phyloP scores from a whole-genome alignment of 129 eudicot genomes.

The Helianthus annuus region HanXRQr2.0-SUNRISE NC_035438.2:52618237-52618736 shows the following conservation, averaged over 20 bases:
- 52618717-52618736: too few species aligned
- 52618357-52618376: background rate
- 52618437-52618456: constrained; percentile 2
- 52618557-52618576: background rate
- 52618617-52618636: too few species aligned
- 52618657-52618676: too few species aligned
- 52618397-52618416: constrained; percentile 1
- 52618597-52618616: background rate
- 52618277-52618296: background rate
- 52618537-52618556: background rate
- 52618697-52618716: too few species aligned
- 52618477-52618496: background rate
- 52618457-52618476: background rate
- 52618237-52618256: background rate
- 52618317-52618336: background rate
- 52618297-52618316: background rate
- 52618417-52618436: background rate
- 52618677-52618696: too few species aligned
- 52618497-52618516: background rate
- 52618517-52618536: background rate
- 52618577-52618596: background rate
- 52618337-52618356: background rate
- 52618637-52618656: too few species aligned
- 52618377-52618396: background rate
- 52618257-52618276: background rate